Conservation (phyloP, 257 asterid genomes). For the Prunella vulgaris region DNA sequence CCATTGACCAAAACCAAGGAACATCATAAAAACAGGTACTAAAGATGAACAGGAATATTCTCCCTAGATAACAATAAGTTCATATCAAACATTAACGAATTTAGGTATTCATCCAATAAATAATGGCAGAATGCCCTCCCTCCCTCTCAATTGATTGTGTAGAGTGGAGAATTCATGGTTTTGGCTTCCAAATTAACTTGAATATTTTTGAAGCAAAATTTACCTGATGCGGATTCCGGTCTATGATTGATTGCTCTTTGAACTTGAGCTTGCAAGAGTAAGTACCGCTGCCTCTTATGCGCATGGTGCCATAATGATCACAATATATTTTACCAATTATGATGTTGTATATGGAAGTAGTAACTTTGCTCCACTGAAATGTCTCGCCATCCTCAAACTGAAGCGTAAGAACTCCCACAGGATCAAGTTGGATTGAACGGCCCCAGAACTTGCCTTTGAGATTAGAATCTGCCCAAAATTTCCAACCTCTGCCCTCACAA, state of each 20-base stretch:
- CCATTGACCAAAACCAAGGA: neutral
- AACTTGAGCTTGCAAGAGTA: slow-evolving; percentile 97
- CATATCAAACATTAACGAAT: neutral
- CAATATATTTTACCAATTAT: slow-evolving; percentile 93
- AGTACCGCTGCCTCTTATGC: slow-evolving; percentile 87
- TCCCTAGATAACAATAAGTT: neutral
- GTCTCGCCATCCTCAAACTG: slow-evolving; percentile 96
- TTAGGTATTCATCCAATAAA: neutral
- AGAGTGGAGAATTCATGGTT: neutral
- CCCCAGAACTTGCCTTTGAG: slow-evolving; percentile 99
- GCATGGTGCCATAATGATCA: slow-evolving; percentile 97
- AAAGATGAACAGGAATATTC: neutral
- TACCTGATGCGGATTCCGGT: slow-evolving; percentile 99
- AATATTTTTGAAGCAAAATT: slow-evolving; percentile 13
- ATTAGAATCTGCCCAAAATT: slow-evolving; percentile 95
- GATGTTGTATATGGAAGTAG: slow-evolving; percentile 93
- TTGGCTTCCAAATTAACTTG: slow-evolving; percentile 12
- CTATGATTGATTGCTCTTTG: slow-evolving; percentile 98
- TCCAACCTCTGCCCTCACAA: slow-evolving; percentile 96
- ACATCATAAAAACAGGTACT: neutral
- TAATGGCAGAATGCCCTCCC: neutral
- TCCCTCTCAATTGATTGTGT: neutral
- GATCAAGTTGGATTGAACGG: slow-evolving; percentile 97
- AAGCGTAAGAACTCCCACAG: slow-evolving; percentile 81
- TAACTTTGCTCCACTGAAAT: slow-evolving; percentile 98